A percentile compares a stretch with the other conserved stretches of the same genome.
These are phyloP conservation scores for slime mould (Dictyostelium discoideum) DNA, from an alignment of 78 protist genomes.

Conservation along the genomic window dicty_2.7 NC_007090.3:770001-770500, in stretches of 20 bases:
- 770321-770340: conserved; percentile 53
- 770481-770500: conserved; percentile 41
- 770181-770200: conserved; percentile 26
- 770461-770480: conserved; percentile 29
- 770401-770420: conserved; percentile 74
- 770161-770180: neutral
- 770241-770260: conserved; percentile 61
- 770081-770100: neutral
- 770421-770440: conserved; percentile 64
- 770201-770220: conserved; percentile 62
- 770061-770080: conserved; percentile 60
- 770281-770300: conserved; percentile 3
- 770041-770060: conserved; percentile 39
- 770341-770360: conserved; percentile 46
- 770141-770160: neutral
- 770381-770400: conserved; percentile 72
- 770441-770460: conserved; percentile 69
- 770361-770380: conserved; percentile 46
- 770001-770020: neutral
- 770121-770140: neutral
- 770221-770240: conserved; percentile 75
- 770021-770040: conserved; percentile 67
- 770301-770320: conserved; percentile 43
- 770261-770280: conserved; percentile 75
- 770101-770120: neutral